Conservation (phyloP, 441 rosid species). For the Daphne laureola region DNA sequence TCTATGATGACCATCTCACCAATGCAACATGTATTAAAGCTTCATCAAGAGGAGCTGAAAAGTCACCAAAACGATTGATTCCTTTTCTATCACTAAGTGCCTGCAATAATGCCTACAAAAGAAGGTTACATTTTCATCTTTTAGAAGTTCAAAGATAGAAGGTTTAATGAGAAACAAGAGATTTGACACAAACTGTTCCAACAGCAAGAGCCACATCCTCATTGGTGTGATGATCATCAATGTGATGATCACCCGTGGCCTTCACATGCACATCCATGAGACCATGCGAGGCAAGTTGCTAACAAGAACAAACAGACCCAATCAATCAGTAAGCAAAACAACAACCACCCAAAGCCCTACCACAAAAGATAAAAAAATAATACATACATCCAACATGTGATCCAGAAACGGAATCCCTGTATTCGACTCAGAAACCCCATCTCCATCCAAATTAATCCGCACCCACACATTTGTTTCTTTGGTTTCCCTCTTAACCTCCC, state of each 20-base stretch:
- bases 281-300: constrained; percentile 98
- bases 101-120: constrained; percentile 57
- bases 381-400: constrained; percentile 81
- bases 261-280: constrained; percentile 74
- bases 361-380: too few species aligned
- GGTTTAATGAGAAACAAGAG: not conserved
- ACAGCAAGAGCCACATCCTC: constrained; percentile 94
- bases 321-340: constrained; percentile 1
- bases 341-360: not conserved
- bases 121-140: not conserved
- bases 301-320: constrained; percentile 8
- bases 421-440: constrained; percentile 57
- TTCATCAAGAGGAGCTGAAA: constrained; percentile 94
- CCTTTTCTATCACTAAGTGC: constrained; percentile 96
- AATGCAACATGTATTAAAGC: constrained; percentile 79
- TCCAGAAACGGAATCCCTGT: constrained; percentile 82
- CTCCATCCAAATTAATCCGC: constrained; percentile 73
- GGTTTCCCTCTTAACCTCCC: constrained; percentile 81
- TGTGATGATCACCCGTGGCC: constrained; percentile 86
- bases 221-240: constrained; percentile 90
- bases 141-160: not conserved
- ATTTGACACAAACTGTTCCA: constrained; percentile 46
- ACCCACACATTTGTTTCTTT: constrained; percentile 85
- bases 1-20: constrained; percentile 32
- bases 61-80: constrained; percentile 83